phyloP scores from a whole-genome alignment of 495 filamentous ascomycete genomes.

The Extremus antarcticus region DNA sequence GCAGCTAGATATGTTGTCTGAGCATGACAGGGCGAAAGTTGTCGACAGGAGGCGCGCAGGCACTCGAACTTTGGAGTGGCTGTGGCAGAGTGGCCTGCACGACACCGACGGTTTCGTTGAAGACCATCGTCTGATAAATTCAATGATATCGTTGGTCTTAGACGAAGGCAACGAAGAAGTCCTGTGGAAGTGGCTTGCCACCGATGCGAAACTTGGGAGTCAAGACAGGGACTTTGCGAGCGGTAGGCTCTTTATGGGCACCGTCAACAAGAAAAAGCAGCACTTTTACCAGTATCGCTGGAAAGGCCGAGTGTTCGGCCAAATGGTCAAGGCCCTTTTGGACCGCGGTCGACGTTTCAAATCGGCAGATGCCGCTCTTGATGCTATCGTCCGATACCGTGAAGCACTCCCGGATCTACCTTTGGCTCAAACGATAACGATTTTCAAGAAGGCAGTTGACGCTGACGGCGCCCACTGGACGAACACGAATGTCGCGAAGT shows the following conservation, averaged over 20 bases:
- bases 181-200: slow-evolving; percentile 14
- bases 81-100: slow-evolving; percentile 9
- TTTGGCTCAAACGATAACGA: neutral
- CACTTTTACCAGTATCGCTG: neutral
- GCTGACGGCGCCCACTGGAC: neutral
- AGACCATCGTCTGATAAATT: neutral
- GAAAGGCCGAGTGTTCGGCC: slow-evolving; percentile 3
- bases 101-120: slow-evolving; percentile 1
- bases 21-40: neutral
- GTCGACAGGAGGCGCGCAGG: slow-evolving; percentile 3
- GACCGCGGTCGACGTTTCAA: neutral
- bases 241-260: neutral
- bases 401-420: too few relatives aligned
- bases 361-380: slow-evolving; percentile 1
- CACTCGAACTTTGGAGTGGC: slow-evolving; percentile 6
- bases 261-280: neutral
- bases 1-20: neutral
- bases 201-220: neutral
- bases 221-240: neutral
- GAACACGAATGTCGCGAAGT: neutral
- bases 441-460: neutral
- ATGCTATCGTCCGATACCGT: slow-evolving; percentile 3
- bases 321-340: neutral
- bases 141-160: neutral
- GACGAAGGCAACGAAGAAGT: slow-evolving; percentile 8